Evolutionary conservation across 2,329 filamentous ascomycete species (phyloP), one percentile per base, ranked within the genome.

Genomic region (Beauveria brongniartii): DNA sequence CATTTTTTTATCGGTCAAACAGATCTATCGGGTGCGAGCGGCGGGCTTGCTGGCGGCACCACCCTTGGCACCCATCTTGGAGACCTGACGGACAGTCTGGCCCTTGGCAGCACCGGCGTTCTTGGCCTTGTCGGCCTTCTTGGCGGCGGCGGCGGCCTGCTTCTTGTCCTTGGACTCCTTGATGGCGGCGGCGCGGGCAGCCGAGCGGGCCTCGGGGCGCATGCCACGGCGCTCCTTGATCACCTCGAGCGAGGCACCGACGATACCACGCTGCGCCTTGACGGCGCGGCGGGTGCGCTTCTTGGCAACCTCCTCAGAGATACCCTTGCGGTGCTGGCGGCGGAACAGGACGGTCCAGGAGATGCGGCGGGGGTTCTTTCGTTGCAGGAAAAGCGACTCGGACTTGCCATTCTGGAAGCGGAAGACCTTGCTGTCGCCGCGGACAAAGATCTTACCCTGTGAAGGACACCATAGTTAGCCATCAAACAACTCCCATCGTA

Each of bases 121-220:
- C 90, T 97, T 97, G 73, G 94, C 94, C 91, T 99, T 99, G 82
- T 97, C 92, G 64, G 91, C 90, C 90, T 97, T 99, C 91, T 97
- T 99, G 78, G 86, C 87, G 77, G 86, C 90, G 80, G 91, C 88
- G 65, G 86, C 84, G 66, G 87, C 92, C 69, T 87, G 82, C 85
- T 95, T 96, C 92, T 97, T 97, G 79, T 96, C 92, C 90, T 99
- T 99, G 82, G 87, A 90, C 77, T 95, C 92, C 85, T 93, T 93
- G 83, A 97, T 92, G 78, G 94, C 93, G 71, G 87, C 83, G 70
- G 84, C 82, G 76, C 94, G 93, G 75, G 92, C 92, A 73, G 94
- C 94, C 73, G 87, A 84, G 78, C 94, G 92, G 77, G 92, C 93
- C 84, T 97, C 94, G 72, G 94, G 94, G 79, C 94, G 91, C 85